phyloP scores from a whole-genome alignment of 73 alveolate genomes.

The Tetrahymena elliotti region DNA sequence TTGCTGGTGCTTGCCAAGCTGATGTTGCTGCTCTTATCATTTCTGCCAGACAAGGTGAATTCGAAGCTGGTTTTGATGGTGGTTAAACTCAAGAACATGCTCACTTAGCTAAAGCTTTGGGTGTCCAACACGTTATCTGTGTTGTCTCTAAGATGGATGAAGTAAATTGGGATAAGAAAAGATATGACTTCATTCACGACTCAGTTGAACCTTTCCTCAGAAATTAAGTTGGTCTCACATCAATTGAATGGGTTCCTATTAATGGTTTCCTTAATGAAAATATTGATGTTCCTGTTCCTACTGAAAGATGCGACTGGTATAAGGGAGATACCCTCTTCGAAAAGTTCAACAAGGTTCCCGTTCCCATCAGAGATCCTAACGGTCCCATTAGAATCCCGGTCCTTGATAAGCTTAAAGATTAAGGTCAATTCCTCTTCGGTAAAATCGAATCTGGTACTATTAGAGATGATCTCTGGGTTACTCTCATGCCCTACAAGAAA shows the following conservation, averaged over 20 bases:
- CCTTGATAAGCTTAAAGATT: conserved; percentile 44
- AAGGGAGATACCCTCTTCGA: conserved; percentile 93
- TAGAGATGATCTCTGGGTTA: conserved; percentile 36
- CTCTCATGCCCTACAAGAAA: conserved; percentile 27
- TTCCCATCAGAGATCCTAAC: conserved; percentile 89
- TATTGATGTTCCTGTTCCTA: conserved; percentile 61
- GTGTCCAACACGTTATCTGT: conserved; percentile 86
- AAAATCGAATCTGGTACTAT: conserved; percentile 55
- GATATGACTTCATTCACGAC: conserved; percentile 54
- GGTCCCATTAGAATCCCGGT: conserved; percentile 87
- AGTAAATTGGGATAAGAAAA: conserved; percentile 93
- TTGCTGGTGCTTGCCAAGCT: conserved; percentile 99
- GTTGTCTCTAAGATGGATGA: conserved; percentile 99
- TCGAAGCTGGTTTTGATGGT: conserved; percentile 99
- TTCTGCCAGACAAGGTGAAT: conserved; percentile 97
- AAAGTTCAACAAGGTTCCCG: conserved; percentile 77
- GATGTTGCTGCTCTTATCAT: conserved; percentile 93
- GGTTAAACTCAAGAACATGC: conserved; percentile 99
- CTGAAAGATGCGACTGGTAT: conserved; percentile 86
- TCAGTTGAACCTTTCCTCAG: conserved; percentile 7
- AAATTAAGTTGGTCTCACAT: conserved; percentile 12
- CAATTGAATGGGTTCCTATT: conserved; percentile 71
- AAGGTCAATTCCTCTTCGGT: conserved; percentile 38
- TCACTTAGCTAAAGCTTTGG: conserved; percentile 92
- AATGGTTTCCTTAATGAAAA: conserved; percentile 96